Percentiles rank a stretch among this genome's conserved stretches.
Evolutionary conservation across 1,139 yeast genomes (phyloP).

Genomic region (Zygoascus meyerae): DNA sequence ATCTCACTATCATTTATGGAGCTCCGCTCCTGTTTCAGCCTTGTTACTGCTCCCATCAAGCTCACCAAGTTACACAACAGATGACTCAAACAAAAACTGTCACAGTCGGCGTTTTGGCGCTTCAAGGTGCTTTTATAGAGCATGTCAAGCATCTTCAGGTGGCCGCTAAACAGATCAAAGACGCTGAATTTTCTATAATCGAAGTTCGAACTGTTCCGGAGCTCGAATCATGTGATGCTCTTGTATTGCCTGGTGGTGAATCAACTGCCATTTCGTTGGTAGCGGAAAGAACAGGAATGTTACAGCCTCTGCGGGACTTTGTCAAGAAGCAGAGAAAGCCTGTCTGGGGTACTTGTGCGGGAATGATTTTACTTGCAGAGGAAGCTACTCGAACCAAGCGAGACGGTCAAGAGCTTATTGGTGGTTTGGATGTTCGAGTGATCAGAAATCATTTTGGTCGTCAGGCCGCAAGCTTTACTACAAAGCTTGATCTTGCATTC

Average conservation of each 20-base stretch:
- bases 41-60: neutral
- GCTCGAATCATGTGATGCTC: constrained; percentile 48
- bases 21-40: neutral
- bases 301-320: constrained; percentile 50
- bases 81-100: constrained; percentile 14
- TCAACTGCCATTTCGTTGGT: constrained; percentile 70
- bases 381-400: constrained; percentile 49
- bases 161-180: constrained; percentile 31
- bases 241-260: constrained; percentile 77
- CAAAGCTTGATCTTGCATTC: constrained; percentile 46
- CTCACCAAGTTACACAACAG: neutral
- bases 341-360: constrained; percentile 88
- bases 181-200: constrained; percentile 28
- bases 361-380: constrained; percentile 61
- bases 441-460: constrained; percentile 75
- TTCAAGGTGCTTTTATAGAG: constrained; percentile 77
- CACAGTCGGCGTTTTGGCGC: constrained; percentile 65
- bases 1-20: neutral
- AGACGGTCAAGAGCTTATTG: constrained; percentile 54
- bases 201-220: constrained; percentile 53
- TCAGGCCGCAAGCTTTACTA: constrained; percentile 62
- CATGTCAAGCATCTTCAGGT: constrained; percentile 51
- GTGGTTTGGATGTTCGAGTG: constrained; percentile 62
- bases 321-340: constrained; percentile 46
- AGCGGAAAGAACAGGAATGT: constrained; percentile 58